Evolutionary conservation across 2,329 filamentous ascomycete genomes (phyloP), one percentile per base, ranked within the genome.

Genomic region (Fusarium sambucinum): DNA sequence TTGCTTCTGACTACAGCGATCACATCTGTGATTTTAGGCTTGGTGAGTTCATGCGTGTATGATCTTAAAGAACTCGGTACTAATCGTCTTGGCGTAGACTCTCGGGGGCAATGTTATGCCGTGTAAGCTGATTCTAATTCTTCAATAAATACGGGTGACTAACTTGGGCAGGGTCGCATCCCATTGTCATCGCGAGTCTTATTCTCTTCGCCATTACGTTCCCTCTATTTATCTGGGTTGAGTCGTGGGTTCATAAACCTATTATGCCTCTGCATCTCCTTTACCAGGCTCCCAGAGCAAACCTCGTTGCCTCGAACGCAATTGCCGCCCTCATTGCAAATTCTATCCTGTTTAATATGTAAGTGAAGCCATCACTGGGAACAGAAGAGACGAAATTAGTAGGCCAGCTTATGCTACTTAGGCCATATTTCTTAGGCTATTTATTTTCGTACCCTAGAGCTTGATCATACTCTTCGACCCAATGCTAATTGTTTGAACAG

Each of bases 51-150:
- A 44, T n/a, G 12, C 9, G 29, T 16, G 13, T 12, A n/a, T n/a
- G n/a, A n/a, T 19, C 25, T 11, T 10, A 3, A 12, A 14, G 8
- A 46, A 21, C 8, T 23, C 32, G 3, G 25, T 56, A 35, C 60
- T 70, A 19, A 67, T 29, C 11, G 14, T 6, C 23, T 19, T 16
- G 48, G 27, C 11, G 6, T 48, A 87, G 83, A 90, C 84, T 57
- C 80, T 90, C 4, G 88, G 88, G 48, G 88, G 88, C n/a, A 90
- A 90, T 59, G 78, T 89, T 6, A 76, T 87, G n/a, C 81, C 86
- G 12, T 90, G 84, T 84, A 78, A 80, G 82, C 76, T n/a, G 7
- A 32, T 4, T 30, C 5, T 9, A 19, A 5, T 16, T 4, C 5
- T 6, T 11, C 12, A 4, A 14, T 23, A 5, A 21, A 23, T 16